Evolutionary conservation across 768 basidiomycete genomes (phyloP).

Genomic region (Lenzites betulinus): DNA sequence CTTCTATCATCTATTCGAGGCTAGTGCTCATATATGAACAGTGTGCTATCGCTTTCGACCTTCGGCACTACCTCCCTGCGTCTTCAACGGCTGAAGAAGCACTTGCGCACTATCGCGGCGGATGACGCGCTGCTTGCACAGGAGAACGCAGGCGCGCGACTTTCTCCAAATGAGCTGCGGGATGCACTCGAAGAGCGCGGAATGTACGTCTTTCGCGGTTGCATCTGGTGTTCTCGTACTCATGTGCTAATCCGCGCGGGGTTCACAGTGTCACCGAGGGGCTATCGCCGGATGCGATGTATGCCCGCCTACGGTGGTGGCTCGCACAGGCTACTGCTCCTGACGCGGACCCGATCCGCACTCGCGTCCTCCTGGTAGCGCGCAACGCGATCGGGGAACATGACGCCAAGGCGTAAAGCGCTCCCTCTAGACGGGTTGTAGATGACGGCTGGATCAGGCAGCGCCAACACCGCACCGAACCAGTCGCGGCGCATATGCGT

Average conservation of each 20-base stretch:
- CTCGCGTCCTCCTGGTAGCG: slow-evolving; percentile 54
- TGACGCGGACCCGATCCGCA: slow-evolving; percentile 43
- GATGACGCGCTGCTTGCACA: slow-evolving; percentile 67
- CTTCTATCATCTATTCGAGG: neutral
- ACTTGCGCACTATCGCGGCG: slow-evolving; percentile 43
- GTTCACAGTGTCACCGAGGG: slow-evolving; percentile 40
- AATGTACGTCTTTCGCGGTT: slow-evolving; percentile 51
- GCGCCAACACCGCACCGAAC: neutral
- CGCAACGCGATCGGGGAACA: slow-evolving; percentile 33
- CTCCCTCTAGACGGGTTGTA: neutral
- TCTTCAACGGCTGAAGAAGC: slow-evolving; percentile 38
- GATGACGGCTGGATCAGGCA: neutral
- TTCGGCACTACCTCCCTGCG: slow-evolving; percentile 41
- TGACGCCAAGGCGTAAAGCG: neutral
- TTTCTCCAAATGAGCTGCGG: slow-evolving; percentile 57
- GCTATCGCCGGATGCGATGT: slow-evolving; percentile 45
- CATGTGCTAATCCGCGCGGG: neutral
- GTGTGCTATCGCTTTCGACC: slow-evolving; percentile 40
- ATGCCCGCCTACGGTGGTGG: slow-evolving; percentile 64
- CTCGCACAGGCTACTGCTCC: slow-evolving; percentile 38
- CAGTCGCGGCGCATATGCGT: neutral
- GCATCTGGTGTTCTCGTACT: too few relatives aligned
- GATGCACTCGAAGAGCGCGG: slow-evolving; percentile 77
- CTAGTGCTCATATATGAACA: slow-evolving; percentile 16
- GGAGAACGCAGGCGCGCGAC: slow-evolving; percentile 44